Base-by-base conservation (phyloP, 352 stramenopile genomes). In the Globisporangium carolinianum region DNA sequence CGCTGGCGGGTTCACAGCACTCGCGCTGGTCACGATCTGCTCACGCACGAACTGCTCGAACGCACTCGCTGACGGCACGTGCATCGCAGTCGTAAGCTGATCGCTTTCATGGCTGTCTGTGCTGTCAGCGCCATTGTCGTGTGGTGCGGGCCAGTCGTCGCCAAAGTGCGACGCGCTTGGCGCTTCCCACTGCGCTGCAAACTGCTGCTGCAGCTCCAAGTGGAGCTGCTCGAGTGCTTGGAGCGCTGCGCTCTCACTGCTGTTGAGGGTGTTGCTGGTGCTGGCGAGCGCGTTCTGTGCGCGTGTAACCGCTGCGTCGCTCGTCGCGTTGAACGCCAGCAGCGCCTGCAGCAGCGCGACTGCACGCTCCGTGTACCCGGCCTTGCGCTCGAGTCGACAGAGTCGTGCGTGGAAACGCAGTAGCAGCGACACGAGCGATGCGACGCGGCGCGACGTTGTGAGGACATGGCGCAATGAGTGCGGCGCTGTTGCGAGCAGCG, bases 271-370 rank as follows among this genome's bases (percentile, higher is more conserved):
- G 12, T 18, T 47, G 42, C 14, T 47, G 38, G 18, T 52, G 6
- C 7, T 32, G 24, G 24, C 24, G 24, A 32, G 24, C 24, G 24
- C 24, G 24, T 32, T 32, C 24, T 32, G 24, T 32, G 24, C 24
- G 24, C 24, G 24, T 32, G 24, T 32, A 32, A 32, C 24, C 24
- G 24, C 24, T 32, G 24, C 10, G 6, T 14, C 32, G 58, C 35
- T 17, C 24, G 7, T 68, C 18, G 72, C 17, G 36, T 72, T 83
- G 47, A 90, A 78, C 51, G 71, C 74, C 35, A 88, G 46, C 32
- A 92, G 46, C 15, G 83, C 83, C 69, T 92, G 81, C 3, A 83
- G 37, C 12, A 89, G 76, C n/a, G 76, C 63, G 12, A 95, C 68
- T 4, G 75, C 71, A 15, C 82, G 75, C 53, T 95, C 85, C 0